Percentiles rank a stretch among this genome's conserved stretches.
phyloP scores from a whole-genome alignment of 352 stramenopile genomes.

The Pythium pyrilobum region DNA sequence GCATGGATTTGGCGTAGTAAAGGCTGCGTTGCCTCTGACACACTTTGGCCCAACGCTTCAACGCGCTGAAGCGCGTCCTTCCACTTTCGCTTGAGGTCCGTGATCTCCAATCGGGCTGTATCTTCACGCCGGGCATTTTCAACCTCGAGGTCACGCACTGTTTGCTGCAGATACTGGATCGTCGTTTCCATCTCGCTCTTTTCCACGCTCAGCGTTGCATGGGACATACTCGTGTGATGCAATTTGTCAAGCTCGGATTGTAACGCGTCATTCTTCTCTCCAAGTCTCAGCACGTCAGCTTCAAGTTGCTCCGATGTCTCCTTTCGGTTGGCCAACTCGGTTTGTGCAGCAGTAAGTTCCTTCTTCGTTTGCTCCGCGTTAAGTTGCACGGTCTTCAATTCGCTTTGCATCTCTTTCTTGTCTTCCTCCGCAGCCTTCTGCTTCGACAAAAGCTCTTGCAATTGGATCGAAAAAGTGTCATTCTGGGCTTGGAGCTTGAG shows the following conservation, averaged over 20 bases:
- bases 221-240: constrained; percentile 38
- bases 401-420: constrained; percentile 30
- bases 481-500: constrained; percentile 48
- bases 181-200: constrained; percentile 57
- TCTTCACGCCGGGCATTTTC: constrained; percentile 59
- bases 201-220: constrained; percentile 43
- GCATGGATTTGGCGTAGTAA: constrained; percentile 65
- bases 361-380: constrained; percentile 17
- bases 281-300: constrained; percentile 24
- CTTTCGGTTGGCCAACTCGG: constrained; percentile 32
- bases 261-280: constrained; percentile 28
- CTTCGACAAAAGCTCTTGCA: constrained; percentile 41
- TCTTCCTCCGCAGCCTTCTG: constrained; percentile 47
- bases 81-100: constrained; percentile 73
- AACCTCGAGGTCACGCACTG: constrained; percentile 42
- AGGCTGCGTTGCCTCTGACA: constrained; percentile 72
- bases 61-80: constrained; percentile 64
- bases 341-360: constrained; percentile 15
- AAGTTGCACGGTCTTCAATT: constrained; percentile 30
- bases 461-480: constrained; percentile 39
- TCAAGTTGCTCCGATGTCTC: constrained; percentile 21
- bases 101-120: constrained; percentile 43
- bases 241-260: constrained; percentile 32
- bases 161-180: constrained; percentile 56
- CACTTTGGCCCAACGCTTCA: constrained; percentile 57